Evolutionary conservation across 495 filamentous ascomycete genomes (phyloP).

Genomic region (Beverwykella pulmonaria): DNA sequence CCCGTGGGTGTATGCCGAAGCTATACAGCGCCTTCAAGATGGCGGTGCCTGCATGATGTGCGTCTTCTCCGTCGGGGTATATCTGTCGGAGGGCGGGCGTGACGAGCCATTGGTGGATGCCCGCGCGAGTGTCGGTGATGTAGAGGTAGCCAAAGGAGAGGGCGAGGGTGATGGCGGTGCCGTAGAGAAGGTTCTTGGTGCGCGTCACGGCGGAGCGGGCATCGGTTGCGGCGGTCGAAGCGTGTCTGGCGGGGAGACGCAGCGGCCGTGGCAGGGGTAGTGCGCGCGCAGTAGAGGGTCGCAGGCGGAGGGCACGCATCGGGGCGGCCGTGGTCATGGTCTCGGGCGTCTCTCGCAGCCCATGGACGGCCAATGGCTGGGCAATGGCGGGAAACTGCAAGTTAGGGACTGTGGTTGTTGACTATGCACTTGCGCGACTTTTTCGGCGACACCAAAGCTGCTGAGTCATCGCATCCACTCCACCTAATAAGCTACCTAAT

Average conservation of each 20-base stretch:
- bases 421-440: background rate
- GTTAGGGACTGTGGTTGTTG: background rate
- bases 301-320: slow-evolving; percentile 18
- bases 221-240: slow-evolving; percentile 41
- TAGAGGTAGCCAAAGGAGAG: slow-evolving; percentile 69
- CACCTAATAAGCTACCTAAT: too few relatives aligned
- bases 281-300: background rate
- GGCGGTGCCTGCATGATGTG: slow-evolving; percentile 75
- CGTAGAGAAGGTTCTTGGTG: slow-evolving; percentile 57
- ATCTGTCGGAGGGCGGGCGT: slow-evolving; percentile 71
- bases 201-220: slow-evolving; percentile 45
- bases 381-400: background rate
- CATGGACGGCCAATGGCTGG: slow-evolving; percentile 22
- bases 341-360: slow-evolving; percentile 2
- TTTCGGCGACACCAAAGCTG: background rate
- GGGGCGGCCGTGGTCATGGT: slow-evolving; percentile 18
- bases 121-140: slow-evolving; percentile 86
- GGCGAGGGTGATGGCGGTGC: slow-evolving; percentile 57
- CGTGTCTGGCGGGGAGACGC: slow-evolving; percentile 13
- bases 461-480: background rate
- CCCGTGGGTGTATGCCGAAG: slow-evolving; percentile 69
- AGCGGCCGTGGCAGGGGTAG: background rate
- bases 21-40: slow-evolving; percentile 66
- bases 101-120: slow-evolving; percentile 77
- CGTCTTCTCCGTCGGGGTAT: slow-evolving; percentile 85